Evolutionary conservation across 2,329 filamentous ascomycete species (phyloP).

Genomic region (Eutypella sp.): DNA sequence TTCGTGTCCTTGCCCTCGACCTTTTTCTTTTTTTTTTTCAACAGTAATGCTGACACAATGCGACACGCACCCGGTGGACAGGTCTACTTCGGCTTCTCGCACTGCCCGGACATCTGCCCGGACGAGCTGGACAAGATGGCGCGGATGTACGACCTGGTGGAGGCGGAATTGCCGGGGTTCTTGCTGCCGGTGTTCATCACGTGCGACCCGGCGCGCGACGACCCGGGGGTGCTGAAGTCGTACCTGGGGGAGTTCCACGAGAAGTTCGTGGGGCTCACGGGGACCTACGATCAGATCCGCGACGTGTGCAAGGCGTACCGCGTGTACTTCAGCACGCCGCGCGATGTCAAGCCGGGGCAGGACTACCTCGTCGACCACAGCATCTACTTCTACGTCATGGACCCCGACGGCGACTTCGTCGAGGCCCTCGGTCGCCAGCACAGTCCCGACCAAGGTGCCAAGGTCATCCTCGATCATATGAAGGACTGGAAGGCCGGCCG

Average conservation of each 20-base stretch:
- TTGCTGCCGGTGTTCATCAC: constrained; percentile 87
- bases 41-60: background rate
- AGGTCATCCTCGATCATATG: constrained; percentile 81
- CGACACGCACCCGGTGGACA: constrained; percentile 29
- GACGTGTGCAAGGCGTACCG: constrained; percentile 91
- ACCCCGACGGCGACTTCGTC: constrained; percentile 96
- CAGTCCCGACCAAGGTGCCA: constrained; percentile 78
- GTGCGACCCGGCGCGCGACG: constrained; percentile 90
- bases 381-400: constrained; percentile 99
- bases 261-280: constrained; percentile 80
- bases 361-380: constrained; percentile 98
- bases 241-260: constrained; percentile 92
- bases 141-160: constrained; percentile 76
- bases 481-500: constrained; percentile 46
- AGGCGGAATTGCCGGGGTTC: constrained; percentile 43
- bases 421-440: constrained; percentile 95
- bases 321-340: constrained; percentile 94
- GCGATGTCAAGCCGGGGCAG: constrained; percentile 82
- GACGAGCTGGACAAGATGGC: constrained; percentile 99
- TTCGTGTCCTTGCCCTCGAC: constrained; percentile 32
- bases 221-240: constrained; percentile 73
- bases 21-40: background rate
- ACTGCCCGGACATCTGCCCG: constrained; percentile 97
- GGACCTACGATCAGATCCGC: constrained; percentile 91
- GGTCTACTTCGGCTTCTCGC: constrained; percentile 98